Evolutionary conservation across 345 rosid genomes (phyloP).

Genomic region (Rubroshorea leprosula): DNA sequence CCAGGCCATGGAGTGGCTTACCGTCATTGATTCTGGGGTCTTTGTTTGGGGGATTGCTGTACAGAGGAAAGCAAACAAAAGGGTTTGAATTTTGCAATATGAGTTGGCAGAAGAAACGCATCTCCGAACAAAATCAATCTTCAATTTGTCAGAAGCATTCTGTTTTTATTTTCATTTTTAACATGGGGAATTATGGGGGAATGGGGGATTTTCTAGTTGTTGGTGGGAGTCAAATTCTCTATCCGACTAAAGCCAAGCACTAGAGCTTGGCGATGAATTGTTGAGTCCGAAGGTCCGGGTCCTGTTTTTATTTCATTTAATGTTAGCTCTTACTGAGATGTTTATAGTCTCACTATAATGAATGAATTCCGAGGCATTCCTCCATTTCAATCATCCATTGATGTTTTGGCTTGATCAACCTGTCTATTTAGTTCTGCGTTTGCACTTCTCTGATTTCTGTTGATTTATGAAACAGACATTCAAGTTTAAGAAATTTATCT

Average conservation of each 20-base stretch:
- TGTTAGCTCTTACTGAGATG: conserved; percentile 7
- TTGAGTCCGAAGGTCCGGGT: too few species aligned
- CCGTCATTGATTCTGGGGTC: conserved; percentile 35
- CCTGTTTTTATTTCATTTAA: background rate
- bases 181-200: too few species aligned
- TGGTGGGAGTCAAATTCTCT: too few species aligned
- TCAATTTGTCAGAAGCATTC: conserved; percentile 16
- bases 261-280: too few species aligned
- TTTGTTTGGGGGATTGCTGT: conserved; percentile 23
- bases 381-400: conserved; percentile 12
- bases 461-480: too few species aligned
- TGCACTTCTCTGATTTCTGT: too few species aligned
- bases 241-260: too few species aligned
- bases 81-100: background rate
- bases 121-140: conserved; percentile 12
- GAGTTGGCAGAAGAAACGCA: background rate
- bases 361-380: conserved; percentile 30
- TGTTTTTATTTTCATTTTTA: conserved; percentile 14
- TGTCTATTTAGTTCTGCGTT: too few species aligned
- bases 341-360: conserved; percentile 17
- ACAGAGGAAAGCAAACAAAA: conserved; percentile 10
- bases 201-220: too few species aligned
- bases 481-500: background rate
- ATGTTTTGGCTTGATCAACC: too few species aligned
- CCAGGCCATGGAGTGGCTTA: conserved; percentile 86